These are phyloP conservation scores for Daedaleopsis sinensis DNA, from an alignment of 768 basidiomycete species.

Conservation along the genomic window DNA sequence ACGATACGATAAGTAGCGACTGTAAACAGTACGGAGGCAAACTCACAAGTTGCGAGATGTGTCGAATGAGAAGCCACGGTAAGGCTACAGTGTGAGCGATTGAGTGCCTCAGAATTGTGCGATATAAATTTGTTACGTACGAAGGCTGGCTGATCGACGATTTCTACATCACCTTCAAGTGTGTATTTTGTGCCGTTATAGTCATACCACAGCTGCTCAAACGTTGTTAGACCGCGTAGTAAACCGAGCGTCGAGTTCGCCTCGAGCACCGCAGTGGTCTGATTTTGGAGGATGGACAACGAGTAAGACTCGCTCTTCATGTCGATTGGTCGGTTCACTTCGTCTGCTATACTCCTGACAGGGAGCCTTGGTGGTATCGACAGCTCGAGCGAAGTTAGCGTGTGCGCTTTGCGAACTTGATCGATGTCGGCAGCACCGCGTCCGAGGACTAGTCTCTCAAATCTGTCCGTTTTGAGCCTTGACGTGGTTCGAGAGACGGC, in stretches of 20 bases:
- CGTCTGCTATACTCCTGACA: constrained; percentile 36
- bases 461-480: constrained; percentile 39
- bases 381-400: constrained; percentile 33
- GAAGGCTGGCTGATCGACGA: constrained; percentile 52
- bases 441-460: constrained; percentile 44
- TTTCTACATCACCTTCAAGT: constrained; percentile 41
- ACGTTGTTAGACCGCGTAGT: constrained; percentile 57
- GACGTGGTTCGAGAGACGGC: constrained; percentile 36
- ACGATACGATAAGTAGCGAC: not conserved
- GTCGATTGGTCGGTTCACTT: constrained; percentile 38
- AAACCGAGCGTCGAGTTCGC: constrained; percentile 55
- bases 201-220: constrained; percentile 55
- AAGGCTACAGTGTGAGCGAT: constrained; percentile 48
- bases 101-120: not conserved
- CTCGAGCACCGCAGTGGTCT: constrained; percentile 37
- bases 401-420: constrained; percentile 29
- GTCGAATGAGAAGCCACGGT: constrained; percentile 80
- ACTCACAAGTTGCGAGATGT: constrained; percentile 75
- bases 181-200: constrained; percentile 38
- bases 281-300: constrained; percentile 42
- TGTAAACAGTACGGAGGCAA: not conserved
- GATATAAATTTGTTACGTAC: constrained; percentile 23
- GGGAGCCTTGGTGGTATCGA: constrained; percentile 23
- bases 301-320: constrained; percentile 48
- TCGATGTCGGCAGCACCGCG: constrained; percentile 37